Evolutionary conservation across 805 yeast genomes (phyloP), one percentile per base, ranked within the genome.

Genomic region (Candida khao-thaluensis): DNA sequence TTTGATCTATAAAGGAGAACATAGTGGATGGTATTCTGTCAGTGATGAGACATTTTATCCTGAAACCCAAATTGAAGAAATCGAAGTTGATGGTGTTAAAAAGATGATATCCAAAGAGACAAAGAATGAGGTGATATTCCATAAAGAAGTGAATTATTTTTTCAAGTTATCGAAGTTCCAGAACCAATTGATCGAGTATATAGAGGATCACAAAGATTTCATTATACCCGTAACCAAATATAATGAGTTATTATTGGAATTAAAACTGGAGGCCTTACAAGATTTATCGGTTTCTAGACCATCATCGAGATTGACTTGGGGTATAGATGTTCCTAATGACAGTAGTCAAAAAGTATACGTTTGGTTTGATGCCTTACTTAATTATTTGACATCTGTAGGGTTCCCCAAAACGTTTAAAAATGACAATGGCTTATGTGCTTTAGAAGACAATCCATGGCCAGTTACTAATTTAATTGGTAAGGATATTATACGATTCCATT

Each of bases 11-110:
- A 76, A 82, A 55, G 96, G 95, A 6, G 66, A 74, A 21, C 99
- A 93, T 57, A 62, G 76, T 35, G 99, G 99, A 2, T 93, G 98
- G 98, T 93, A 93, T 56, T 86, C 95, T 5, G 69, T 91, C 5
- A 83, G 95, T 35, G 99, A 93, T 56, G 99, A 93, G 62, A 84
- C 96, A 2, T 93, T 93, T 54, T 91, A 87, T 52, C 85, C 98
- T 0, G 95, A 82, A 45, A 62, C 77, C 2, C 95, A 89, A 57
- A 79, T 87, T 17, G 75, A 71, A 38, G 64, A 62, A 33, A 40
- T 54, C 6, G 38, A 35, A 8, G 47, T 45, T 20, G 51, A 55
- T 7, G 72, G 69, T 16, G 36, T 59, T 7, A 52, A 52, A 17
- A 60, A 43, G 54, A 69, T 47, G 66, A 58, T 71, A 24, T 68